Percentiles rank a stretch among this genome's conserved stretches.
Conservation (phyloP, 2,329 filamentous ascomycete species). For the Proliferodiscus dingleyae region DNA sequence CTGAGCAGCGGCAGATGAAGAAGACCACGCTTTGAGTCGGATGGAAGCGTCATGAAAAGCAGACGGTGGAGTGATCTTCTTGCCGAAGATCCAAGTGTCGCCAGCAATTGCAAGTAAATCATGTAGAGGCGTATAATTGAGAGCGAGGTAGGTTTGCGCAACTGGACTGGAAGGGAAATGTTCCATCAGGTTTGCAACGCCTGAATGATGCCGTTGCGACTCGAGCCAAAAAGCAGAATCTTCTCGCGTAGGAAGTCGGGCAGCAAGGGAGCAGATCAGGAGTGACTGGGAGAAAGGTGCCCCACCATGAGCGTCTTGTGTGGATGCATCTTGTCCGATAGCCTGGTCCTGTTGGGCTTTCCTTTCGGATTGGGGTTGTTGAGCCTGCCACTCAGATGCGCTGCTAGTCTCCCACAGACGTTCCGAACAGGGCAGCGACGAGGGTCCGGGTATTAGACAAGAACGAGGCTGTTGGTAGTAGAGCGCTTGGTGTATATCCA, state of each 20-base stretch:
- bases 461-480: conserved; percentile 44
- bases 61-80: conserved; percentile 43
- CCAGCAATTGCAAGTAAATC: conserved; percentile 54
- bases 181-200: conserved; percentile 15
- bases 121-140: conserved; percentile 54
- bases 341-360: conserved; percentile 12
- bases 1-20: conserved; percentile 40
- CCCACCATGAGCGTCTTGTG: conserved; percentile 7
- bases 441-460: conserved; percentile 8
- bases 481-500: conserved; percentile 51
- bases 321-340: conserved; percentile 11
- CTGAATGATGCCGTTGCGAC: conserved; percentile 9
- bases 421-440: conserved; percentile 31
- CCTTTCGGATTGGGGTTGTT: conserved; percentile 5
- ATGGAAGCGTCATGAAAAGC: conserved; percentile 44
- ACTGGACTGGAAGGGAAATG: conserved; percentile 43
- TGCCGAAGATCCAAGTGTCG: conserved; percentile 53
- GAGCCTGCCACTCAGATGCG: conserved; percentile 42
- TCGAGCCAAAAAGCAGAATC: conserved; percentile 30
- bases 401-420: conserved; percentile 46
- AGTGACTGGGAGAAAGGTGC: conserved; percentile 23
- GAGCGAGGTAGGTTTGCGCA: conserved; percentile 50
- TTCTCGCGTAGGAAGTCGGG: conserved; percentile 22
- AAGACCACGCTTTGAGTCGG: conserved; percentile 42
- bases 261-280: conserved; percentile 22